Evolutionary conservation across 2,329 filamentous ascomycete genomes (phyloP).

Genomic region (Pseudogymnoascus sp.): DNA sequence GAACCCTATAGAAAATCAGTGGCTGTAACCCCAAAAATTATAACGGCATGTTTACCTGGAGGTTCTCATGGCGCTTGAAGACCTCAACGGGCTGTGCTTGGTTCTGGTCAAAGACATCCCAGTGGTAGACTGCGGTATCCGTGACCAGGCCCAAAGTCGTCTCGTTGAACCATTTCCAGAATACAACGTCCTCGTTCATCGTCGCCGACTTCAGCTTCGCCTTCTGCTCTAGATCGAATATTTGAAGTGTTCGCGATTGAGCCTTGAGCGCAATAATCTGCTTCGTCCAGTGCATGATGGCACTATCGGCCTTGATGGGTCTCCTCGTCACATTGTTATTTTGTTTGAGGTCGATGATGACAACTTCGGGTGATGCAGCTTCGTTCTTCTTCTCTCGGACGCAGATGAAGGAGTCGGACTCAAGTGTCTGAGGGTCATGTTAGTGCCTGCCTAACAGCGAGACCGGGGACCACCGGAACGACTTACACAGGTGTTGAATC

Average conservation of each 20-base stretch:
- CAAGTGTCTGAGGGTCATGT: constrained; percentile 63
- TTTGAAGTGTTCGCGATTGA: constrained; percentile 87
- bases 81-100: constrained; percentile 78
- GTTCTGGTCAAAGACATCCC: constrained; percentile 85
- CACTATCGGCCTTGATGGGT: constrained; percentile 98
- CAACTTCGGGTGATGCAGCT: constrained; percentile 78
- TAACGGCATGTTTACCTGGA: constrained; percentile 54
- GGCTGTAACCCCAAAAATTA: background rate
- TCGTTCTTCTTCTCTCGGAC: constrained; percentile 89
- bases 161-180: constrained; percentile 99
- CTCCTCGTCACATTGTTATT: constrained; percentile 89
- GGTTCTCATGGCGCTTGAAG: constrained; percentile 88
- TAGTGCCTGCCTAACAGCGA: constrained; percentile 11
- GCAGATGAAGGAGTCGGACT: constrained; percentile 95
- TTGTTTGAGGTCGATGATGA: constrained; percentile 97
- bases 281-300: constrained; percentile 97
- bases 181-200: constrained; percentile 95
- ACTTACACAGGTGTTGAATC: constrained; percentile 80
- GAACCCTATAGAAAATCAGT: constrained; percentile 54
- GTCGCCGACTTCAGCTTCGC: constrained; percentile 92
- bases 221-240: constrained; percentile 91
- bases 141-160: constrained; percentile 83
- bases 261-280: constrained; percentile 97
- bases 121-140: constrained; percentile 86
- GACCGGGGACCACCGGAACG: constrained; percentile 11